Base-by-base conservation (phyloP, 2,329 filamentous ascomycete species). In the Exserohilum turcica region DNA sequence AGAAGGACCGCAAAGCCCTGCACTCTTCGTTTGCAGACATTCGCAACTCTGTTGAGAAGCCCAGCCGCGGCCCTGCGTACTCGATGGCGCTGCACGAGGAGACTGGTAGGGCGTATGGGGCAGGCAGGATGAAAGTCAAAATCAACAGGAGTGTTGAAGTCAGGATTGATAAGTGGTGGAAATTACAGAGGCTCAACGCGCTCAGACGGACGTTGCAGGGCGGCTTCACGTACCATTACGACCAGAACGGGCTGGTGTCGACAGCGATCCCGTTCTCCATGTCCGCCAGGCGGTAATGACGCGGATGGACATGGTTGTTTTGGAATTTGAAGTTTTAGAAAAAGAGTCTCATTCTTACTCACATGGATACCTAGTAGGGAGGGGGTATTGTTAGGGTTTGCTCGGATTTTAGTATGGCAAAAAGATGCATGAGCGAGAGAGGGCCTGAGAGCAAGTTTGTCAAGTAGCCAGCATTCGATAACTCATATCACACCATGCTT, bases 131-230 rank as follows among this genome's bases (percentile, higher is more conserved):
- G 75, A 69, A 68, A 9, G 78, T 90, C 33, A 81, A 82, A 50
- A 82, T 90, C 49, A 79, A 82, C 47, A 78, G 79, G 18, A 81
- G 80, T 40, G 83, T 84, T 2, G 79, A 82, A 47, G 83, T 90
- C 77, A 80, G 77, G 44, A 84, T 90, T 44, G 86, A 90, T 71
- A 82, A 82, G 59, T 91, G 88, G 88, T 90, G 87, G 87, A 90
- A 90, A 72, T 76, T 89, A 63, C 79, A 85, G 61, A 79, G 86
- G 27, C 73, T 89, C 44, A 83, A 86, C 55, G 81, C 82, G 3
- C 73, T 90, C 47, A 81, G 84, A 65, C 75, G 86, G 33, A 75
- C 86, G 27, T 74, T 90, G 35, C 82, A 84, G 52, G 70, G 71
- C 16, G 73, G 73, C 0, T 74, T 75, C 50, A 60, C 65, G 5